phyloP scores from a whole-genome alignment of 192 early-diverging fungal species.

The Spizellomyces sp. region DNA sequence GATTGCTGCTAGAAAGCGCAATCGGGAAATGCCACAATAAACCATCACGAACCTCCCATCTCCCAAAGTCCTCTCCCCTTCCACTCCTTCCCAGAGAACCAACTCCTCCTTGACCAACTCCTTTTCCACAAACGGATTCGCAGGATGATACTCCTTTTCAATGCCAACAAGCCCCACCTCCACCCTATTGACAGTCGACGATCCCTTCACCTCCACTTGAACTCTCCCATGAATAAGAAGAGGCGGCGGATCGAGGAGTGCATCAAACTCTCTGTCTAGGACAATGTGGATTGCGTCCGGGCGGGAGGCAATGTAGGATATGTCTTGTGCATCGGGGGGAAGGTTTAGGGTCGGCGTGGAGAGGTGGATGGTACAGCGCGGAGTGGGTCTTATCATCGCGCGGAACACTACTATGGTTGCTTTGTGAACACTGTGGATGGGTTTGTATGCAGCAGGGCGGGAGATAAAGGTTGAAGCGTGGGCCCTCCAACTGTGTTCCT shows the following conservation, averaged over 20 bases:
- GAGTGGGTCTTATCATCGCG: no score
- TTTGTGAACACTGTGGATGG: no score
- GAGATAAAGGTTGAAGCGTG: no score
- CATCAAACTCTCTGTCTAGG: slow-evolving; percentile 4
- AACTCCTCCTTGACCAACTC: slow-evolving; percentile 9
- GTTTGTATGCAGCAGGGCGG: no score
- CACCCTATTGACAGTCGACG: neutral
- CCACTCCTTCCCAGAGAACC: neutral
- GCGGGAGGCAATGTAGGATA: neutral
- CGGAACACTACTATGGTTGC: no score
- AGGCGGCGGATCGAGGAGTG: slow-evolving; percentile 11
- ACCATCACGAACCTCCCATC: slow-evolving; percentile 8
- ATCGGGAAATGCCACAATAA: no score
- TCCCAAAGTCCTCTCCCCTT: neutral
- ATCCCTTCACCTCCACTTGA: neutral
- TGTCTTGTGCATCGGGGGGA: neutral
- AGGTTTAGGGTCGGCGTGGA: neutral
- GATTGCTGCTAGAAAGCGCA: no score
- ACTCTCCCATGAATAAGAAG: neutral
- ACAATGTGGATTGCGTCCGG: neutral
- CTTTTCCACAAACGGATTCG: slow-evolving; percentile 9
- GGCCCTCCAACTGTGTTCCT: no score
- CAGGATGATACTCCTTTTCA: slow-evolving; percentile 8
- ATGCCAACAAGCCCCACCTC: slow-evolving; percentile 4
- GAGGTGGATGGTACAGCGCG: neutral